These are phyloP conservation scores for Talaromyces sp. DNA, from an alignment of 2,329 filamentous ascomycete genomes.

Conservation along the genomic window DNA sequence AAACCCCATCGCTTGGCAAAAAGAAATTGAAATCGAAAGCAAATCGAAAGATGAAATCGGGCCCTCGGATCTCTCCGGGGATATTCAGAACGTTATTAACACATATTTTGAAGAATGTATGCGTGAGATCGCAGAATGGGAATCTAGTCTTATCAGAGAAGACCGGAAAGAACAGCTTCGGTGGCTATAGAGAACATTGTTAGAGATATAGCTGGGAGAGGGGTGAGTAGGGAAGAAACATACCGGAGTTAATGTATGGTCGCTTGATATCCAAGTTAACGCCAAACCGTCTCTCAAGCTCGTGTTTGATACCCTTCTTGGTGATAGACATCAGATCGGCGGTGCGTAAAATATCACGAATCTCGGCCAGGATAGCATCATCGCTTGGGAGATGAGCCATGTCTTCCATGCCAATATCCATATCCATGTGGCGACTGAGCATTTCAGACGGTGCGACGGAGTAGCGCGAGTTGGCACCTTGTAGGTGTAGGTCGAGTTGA, in stretches of 20 bases:
- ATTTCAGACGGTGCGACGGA: conserved; percentile 78
- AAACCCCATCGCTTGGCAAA: conserved; percentile 8
- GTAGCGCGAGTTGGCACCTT: conserved; percentile 66
- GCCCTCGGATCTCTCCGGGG: not conserved
- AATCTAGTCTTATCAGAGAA: conserved; percentile 57
- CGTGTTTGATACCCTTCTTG: conserved; percentile 96
- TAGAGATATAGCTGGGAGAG: conserved; percentile 8
- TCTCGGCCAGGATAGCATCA: conserved; percentile 88
- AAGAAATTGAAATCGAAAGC: not conserved
- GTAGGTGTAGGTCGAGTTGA: conserved; percentile 56
- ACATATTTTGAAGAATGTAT: conserved; percentile 12
- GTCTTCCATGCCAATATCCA: conserved; percentile 77
- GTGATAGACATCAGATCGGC: conserved; percentile 97
- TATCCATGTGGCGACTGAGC: conserved; percentile 65
- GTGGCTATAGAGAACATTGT: conserved; percentile 59
- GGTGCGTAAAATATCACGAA: conserved; percentile 86
- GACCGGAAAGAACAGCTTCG: conserved; percentile 76
- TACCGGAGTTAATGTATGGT: conserved; percentile 91
- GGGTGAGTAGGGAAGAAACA: conserved; percentile 43
- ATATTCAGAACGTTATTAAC: conserved; percentile 18
- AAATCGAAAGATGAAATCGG: not conserved
- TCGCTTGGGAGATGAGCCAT: conserved; percentile 79
- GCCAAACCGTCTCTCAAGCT: conserved; percentile 88
- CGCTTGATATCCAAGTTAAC: conserved; percentile 84
- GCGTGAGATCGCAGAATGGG: not conserved